Conservation (phyloP, 352 stramenopile species). For the Porosira glacialis region DNA sequence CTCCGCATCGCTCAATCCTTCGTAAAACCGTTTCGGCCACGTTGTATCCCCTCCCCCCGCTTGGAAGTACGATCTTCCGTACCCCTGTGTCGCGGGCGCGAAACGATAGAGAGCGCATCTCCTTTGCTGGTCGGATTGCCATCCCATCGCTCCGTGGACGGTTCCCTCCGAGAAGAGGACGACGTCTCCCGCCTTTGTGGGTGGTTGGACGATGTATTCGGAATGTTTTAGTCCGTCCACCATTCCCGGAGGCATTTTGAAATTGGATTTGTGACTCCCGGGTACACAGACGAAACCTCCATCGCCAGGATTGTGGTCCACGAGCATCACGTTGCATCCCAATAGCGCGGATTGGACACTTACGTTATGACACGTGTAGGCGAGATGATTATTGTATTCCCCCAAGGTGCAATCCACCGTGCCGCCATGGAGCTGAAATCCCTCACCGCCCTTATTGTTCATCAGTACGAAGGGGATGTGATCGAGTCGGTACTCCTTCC, state of each 20-base stretch:
- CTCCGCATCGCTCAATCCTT: constrained; percentile 70
- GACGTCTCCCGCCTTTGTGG: too few relatives aligned
- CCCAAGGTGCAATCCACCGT: constrained; percentile 76
- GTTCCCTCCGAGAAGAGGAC: constrained; percentile 83
- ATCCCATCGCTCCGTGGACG: constrained; percentile 80
- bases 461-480: constrained; percentile 81
- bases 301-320: too few relatives aligned
- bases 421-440: constrained; percentile 82
- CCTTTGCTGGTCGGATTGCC: constrained; percentile 63
- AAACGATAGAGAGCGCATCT: constrained; percentile 81
- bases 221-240: too few relatives aligned
- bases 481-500: constrained; percentile 83
- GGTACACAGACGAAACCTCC: too few relatives aligned
- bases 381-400: constrained; percentile 76
- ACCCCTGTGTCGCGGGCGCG: constrained; percentile 72
- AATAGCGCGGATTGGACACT: constrained; percentile 65
- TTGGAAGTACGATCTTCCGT: constrained; percentile 80
- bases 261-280: too few relatives aligned
- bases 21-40: constrained; percentile 76
- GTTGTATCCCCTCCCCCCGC: constrained; percentile 30
- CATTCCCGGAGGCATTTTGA: too few relatives aligned
- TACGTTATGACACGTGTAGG: constrained; percentile 72
- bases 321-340: constrained; percentile 80
- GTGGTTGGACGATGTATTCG: too few relatives aligned
- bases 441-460: constrained; percentile 80